Percentiles rank a stretch among this genome's conserved stretches.
Conservation (phyloP, 345 rosid species). For the Eucalyptus decipiens region DNA sequence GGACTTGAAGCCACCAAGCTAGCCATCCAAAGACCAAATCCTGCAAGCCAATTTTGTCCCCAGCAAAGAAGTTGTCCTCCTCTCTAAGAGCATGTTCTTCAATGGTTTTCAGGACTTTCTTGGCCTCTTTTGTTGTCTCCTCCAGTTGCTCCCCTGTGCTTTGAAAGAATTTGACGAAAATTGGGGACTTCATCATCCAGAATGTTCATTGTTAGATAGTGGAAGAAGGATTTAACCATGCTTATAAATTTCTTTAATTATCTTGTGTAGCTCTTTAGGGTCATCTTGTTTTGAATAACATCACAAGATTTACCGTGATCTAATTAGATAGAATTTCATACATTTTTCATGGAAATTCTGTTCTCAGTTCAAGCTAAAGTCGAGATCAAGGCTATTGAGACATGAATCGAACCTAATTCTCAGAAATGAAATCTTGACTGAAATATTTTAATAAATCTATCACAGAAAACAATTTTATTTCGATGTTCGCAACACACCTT, state of each 20-base stretch:
- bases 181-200: not conserved
- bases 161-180: not conserved
- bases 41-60: not conserved
- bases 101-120: not conserved
- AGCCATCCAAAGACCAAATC: conserved; percentile 1
- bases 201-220: not conserved
- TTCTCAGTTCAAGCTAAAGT: not conserved
- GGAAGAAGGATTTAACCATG: not conserved
- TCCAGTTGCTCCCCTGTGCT: not conserved
- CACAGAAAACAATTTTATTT: not conserved
- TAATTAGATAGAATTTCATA: not conserved
- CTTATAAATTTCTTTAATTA: not conserved
- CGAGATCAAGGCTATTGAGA: not conserved
- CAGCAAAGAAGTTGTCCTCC: conserved; percentile 5
- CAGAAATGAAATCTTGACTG: not conserved
- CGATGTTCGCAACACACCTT: not conserved
- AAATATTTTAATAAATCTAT: not conserved
- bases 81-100: conserved; percentile 9
- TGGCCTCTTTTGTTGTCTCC: not conserved
- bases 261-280: not conserved
- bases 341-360: not conserved
- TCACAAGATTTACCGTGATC: not conserved
- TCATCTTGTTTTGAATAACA: not conserved
- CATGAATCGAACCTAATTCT: not conserved
- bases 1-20: not conserved